Evolutionary conservation across 73 alveolate genomes (phyloP), one percentile per base, ranked within the genome.

Genomic region (Paramecium tetraurelia): DNA sequence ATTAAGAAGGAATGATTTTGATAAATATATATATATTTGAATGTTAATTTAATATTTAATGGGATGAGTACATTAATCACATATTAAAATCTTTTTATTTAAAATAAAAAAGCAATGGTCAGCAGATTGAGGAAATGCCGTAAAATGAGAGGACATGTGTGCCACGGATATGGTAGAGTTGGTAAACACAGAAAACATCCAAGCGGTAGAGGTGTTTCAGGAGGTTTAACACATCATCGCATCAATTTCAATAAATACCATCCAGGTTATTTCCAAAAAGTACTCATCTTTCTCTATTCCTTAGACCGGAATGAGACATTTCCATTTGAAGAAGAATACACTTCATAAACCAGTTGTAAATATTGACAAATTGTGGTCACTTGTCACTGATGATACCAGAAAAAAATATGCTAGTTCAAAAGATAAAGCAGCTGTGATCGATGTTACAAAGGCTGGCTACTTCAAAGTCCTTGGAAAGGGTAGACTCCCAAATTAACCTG

Each of bases 181-280:
- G 99, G 99, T 77, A 98, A 98, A 96, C 99, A 97, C 95, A 94
- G 97, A 93, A 97, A 97, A 95, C 99, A 97, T 96, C 99, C 99
- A 21, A 97, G 98, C 76, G 99, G 99, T 92, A 94, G 99, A 95
- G 99, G 99, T 94, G 92, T 86, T 77, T 98, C 99, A 69, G 99
- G 99, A 77, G 97, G 98, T 53, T 83, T 89, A 95, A 98, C 96
- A 83, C 99, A 97, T 90, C 98, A 94, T 94, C 96, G 99, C 95
- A 96, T 93, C 89, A 75, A 69, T 92, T 69, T 94, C 92, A 96
- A 95, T 89, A 93, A 80, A 93, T 96, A 95, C 94, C 99, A 98
- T 95, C 99, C 99, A 72, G 99, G 99, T 53, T 97, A 98, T 97
- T 96, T 98, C 93, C 99, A 99, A 83, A 98, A 98, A 98, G 98